Evolutionary conservation across 169 alveolate genomes (phyloP).

Genomic region (Eimeria necatrix): DNA sequence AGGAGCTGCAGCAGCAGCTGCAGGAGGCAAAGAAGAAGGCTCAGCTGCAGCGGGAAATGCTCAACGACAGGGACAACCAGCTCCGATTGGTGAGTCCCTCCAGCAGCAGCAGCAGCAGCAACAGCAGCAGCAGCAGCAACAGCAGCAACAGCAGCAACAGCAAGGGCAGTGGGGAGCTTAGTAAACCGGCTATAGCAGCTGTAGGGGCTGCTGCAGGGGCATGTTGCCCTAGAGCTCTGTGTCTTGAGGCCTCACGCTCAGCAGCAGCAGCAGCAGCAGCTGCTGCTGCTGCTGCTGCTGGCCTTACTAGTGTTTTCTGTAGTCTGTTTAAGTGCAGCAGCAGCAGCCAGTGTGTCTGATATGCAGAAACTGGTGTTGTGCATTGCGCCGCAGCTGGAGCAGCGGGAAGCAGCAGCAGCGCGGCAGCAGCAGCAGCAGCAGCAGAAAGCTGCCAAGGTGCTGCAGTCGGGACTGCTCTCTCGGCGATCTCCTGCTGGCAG

Average conservation of each 20-base stretch:
- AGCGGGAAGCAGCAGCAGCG: constrained; percentile 57
- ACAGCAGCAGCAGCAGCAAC: background rate
- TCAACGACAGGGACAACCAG: constrained; percentile 22
- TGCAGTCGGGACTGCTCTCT: constrained; percentile 29
- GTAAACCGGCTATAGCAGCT: background rate
- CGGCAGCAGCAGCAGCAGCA: constrained; percentile 75
- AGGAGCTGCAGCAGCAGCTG: constrained; percentile 72
- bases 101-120: constrained; percentile 10
- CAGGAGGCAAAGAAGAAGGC: constrained; percentile 56
- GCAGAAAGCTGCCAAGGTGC: constrained; percentile 18
- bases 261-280: constrained; percentile 2
- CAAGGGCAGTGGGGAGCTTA: too few species aligned
- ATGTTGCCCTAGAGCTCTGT: background rate
- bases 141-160: background rate
- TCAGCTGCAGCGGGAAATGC: constrained; percentile 64
- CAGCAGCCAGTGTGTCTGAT: background rate
- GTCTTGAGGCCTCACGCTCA: too few species aligned
- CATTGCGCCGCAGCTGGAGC: constrained; percentile 64
- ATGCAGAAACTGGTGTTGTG: too few species aligned
- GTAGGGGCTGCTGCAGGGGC: background rate
- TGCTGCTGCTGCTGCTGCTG: background rate
- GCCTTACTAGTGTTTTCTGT: background rate
- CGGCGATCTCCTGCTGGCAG: constrained; percentile 45
- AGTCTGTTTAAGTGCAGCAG: background rate
- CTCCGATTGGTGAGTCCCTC: constrained; percentile 1